Base-by-base conservation (phyloP, 2,329 filamentous ascomycete species). In the Anisogramma anomala region DNA sequence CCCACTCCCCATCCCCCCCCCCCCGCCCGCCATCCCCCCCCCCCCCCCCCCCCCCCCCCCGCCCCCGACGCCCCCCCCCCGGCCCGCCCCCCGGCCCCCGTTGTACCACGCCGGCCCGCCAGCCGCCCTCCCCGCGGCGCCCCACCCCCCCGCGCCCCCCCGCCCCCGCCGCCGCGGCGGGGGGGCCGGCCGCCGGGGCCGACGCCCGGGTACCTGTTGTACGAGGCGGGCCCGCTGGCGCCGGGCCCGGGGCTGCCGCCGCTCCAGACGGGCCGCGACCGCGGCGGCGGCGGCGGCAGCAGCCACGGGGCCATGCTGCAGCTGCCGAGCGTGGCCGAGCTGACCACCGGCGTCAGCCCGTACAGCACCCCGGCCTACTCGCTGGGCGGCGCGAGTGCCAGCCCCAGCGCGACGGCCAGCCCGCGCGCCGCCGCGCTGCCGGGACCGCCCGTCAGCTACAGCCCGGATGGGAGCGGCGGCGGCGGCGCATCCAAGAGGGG, bases 291-390 rank as follows among this genome's bases (percentile, higher is more conserved):
- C n/a, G 60, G 59, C 5, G 67, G 5, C 9, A 9, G 22, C 5
- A 23, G 22, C 9, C 6, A 9, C 22, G 22, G 22, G 22, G 22
- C 9, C 22, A 9, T 63, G 0, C 62, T 71, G 40, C 41, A 45
- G 47, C 60, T 81, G n/a, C 77, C 77, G 1, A 69, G 74, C 37
- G 65, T 81, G 13, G 69, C 72, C 26, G 76, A 81, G 53, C 65
- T 81, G 50, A 80, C 77, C 2, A 79, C 75, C 0, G 76, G 77
- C 10, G 64, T 78, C 23, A 76, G 70, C 48, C 72, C 74, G 1
- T 79, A 79, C 53, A 71, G 62, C 48, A 71, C 71, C n/a, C 70
- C 71, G 28, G 69, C 71, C 1, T 74, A 73, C 52, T 66, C 68
- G 6, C 56, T 65, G 38, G 61, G 60, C 22, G 55, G 59, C 6